Evolutionary conservation across 2,329 filamentous ascomycete species (phyloP), one percentile per base, ranked within the genome.

Genomic region (Shiraia bambusicola): DNA sequence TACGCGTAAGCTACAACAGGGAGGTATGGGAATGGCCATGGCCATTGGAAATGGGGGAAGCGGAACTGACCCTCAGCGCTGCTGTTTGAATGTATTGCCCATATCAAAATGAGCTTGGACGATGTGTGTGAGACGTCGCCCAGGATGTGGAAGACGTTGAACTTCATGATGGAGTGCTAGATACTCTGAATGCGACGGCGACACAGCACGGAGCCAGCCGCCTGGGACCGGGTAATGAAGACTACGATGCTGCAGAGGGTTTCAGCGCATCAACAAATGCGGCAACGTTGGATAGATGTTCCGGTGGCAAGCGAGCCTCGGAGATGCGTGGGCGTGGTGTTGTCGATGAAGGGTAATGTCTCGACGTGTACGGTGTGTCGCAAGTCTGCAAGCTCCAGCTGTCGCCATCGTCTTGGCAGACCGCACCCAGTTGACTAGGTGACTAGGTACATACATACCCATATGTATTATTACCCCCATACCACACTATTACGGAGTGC

Each of bases 51-150:
- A n/a, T n/a, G n/a, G 6, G 3, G 16, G 4, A n/a, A 30, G 17
- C 22, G 28, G 31, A 40, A 34, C 46, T 43, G 70, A 83, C 85
- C 89, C 76, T 95, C 90, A 34, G 90, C 87, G 67, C 87, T 93
- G 63, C 81, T 81, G 65, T 96, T 95, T 54, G 81, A 81, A 71
- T 95, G 89, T 60, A 96, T 95, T 40, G 90, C 84, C 74, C 84
- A 87, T 72, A 96, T 89, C 58, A 96, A 79, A 64, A 96, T 93
- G 67, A 84, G 82, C 78, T 95, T 96, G 42, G 90, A 93, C 34
- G 83, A 76, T 32, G 88, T 81, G 67, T 97, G 92, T 60, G 87
- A 88, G 58, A 92, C 70, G 68, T 97, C 92, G 65, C 82, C 92
- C 59, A 89, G 69, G 61, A 94, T 79, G 61, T 89, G 87, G 71